Base-by-base conservation (phyloP, 352 stramenopile species). In the Phytopythium ostracodes region DNA sequence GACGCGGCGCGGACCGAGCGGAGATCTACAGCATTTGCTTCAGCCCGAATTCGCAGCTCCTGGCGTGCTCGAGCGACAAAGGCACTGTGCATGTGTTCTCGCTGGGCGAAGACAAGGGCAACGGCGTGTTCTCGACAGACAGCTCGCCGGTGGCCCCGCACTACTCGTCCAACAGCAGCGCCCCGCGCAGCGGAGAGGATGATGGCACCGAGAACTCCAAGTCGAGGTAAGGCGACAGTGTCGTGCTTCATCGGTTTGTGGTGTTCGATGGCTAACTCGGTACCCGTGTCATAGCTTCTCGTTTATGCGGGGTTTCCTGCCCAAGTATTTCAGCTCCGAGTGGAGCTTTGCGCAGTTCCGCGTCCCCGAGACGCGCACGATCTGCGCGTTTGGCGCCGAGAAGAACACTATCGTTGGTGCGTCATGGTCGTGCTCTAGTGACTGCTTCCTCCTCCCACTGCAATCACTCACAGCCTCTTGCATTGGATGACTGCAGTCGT, bases 1-100 rank as follows among this genome's bases (percentile, higher is more conserved):
- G 97, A 58, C 80, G 97, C 57, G 97, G 97, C 57, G 96, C 98
- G 14, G 97, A 99, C 70, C 82, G 96, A 59, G 96, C 97, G 1
- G 92, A 96, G 53, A 99, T 99, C 62, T 98, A 98, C 72, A 99
- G 93, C 72, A 91, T 99, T 63, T 91, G 89, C 63, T 99, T 99
- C 73, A 98, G 94, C 65, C 87, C 91, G 22, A 95, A 97, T 49
- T 91, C 88, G 42, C 88, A 91, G 51, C 92, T 98, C 71, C 72
- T 99, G 9, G 96, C 94, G 1, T 99, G 96, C 75, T 98, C 92
- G 22, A 98, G 88, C 72, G 96, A 99, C 79, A 98, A 99, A 76
- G 96, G 96, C 24, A 99, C 96, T 2, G 89, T 98, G 6, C 96
- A 99, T 76, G 88, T 99, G 43, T 99, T 99, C 65, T 84, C 81